Evolutionary conservation across 176 grass and related monocot species (phyloP).

Genomic region (Tillandsia fasciculata): DNA sequence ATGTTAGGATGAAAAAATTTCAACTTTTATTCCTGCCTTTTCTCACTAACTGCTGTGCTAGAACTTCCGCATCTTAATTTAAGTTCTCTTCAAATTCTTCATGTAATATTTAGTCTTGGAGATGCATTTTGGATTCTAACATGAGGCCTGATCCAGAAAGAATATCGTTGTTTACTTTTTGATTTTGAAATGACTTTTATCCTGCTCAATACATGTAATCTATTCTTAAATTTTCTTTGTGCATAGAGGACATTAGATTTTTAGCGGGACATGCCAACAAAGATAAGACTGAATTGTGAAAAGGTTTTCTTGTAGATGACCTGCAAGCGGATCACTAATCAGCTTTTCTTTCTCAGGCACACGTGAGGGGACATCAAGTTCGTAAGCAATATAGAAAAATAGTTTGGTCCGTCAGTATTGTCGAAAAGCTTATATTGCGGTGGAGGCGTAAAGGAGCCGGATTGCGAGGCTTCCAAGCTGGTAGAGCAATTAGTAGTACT

Average conservation of each 20-base stretch:
- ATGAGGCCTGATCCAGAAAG: neutral
- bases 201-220: slow-evolving; percentile 5
- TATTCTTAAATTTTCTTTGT: neutral
- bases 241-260: no score
- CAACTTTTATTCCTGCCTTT: no score
- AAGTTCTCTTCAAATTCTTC: no score
- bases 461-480: slow-evolving; percentile 66
- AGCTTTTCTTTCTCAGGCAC: slow-evolving; percentile 42
- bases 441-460: slow-evolving; percentile 72
- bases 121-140: neutral
- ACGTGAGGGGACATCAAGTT: slow-evolving; percentile 70
- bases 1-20: no score
- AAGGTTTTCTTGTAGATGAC: no score
- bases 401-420: slow-evolving; percentile 84
- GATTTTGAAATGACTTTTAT: neutral
- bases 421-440: slow-evolving; percentile 84
- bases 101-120: no score
- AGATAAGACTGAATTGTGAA: no score
- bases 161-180: slow-evolving; percentile 5
- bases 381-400: slow-evolving; percentile 81
- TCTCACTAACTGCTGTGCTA: no score
- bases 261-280: no score
- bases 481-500: slow-evolving; percentile 14
- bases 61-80: no score
- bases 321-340: neutral